Conservation (phyloP, 352 stramenopile genomes). For the Phytopythium vexans region DNA sequence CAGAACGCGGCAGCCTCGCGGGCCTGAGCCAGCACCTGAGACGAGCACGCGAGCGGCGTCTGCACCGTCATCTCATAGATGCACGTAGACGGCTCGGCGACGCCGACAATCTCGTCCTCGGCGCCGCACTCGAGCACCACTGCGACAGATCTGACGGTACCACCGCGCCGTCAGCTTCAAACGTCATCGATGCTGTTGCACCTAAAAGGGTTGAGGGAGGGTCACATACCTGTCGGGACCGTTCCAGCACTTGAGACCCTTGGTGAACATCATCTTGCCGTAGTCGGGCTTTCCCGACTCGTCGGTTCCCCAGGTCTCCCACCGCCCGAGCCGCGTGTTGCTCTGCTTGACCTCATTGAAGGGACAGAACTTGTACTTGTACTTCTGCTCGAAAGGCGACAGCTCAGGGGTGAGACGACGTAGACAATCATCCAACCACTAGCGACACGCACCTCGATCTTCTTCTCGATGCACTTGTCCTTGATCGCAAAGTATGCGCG, state of each 20-base stretch:
- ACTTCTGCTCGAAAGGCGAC: slow-evolving; percentile 44
- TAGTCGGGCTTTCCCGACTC: slow-evolving; percentile 23
- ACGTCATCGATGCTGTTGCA: not conserved
- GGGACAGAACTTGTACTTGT: slow-evolving; percentile 86
- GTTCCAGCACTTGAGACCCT: slow-evolving; percentile 91
- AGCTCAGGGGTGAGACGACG: slow-evolving; percentile 1
- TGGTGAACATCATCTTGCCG: slow-evolving; percentile 69
- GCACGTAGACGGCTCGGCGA: slow-evolving; percentile 92
- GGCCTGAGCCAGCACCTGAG: slow-evolving; percentile 35
- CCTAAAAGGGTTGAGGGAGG: not conserved
- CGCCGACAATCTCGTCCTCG: slow-evolving; percentile 79
- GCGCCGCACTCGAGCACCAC: slow-evolving; percentile 80
- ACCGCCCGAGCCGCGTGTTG: slow-evolving; percentile 70
- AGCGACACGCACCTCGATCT: slow-evolving; percentile 57
- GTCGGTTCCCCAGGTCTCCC: slow-evolving; percentile 45
- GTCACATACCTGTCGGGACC: slow-evolving; percentile 62
- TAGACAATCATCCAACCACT: not conserved
- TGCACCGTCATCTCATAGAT: slow-evolving; percentile 87
- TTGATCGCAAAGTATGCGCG: slow-evolving; percentile 73
- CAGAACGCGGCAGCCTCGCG: slow-evolving; percentile 54
- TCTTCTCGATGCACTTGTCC: slow-evolving; percentile 72
- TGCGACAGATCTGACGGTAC: slow-evolving; percentile 38
- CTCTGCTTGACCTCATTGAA: slow-evolving; percentile 85
- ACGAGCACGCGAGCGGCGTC: slow-evolving; percentile 59
- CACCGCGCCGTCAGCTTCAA: not conserved